Evolutionary conservation across 768 basidiomycete genomes (phyloP), one percentile per base, ranked within the genome.

Genomic region (Suillus ampliporus): DNA sequence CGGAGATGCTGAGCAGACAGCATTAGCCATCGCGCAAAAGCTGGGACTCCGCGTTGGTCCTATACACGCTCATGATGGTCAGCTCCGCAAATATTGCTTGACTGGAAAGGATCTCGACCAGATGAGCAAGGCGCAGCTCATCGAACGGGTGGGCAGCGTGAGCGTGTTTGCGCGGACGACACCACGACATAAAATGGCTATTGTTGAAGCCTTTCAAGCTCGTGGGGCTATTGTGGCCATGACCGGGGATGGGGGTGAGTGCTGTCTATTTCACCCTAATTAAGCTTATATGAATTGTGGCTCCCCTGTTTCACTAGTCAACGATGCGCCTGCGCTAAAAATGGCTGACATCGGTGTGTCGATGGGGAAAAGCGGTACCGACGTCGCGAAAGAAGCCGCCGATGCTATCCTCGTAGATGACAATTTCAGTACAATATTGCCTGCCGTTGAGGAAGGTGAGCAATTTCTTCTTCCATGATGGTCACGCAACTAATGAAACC

Each of bases 291-390:
- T 46, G 5, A 35, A 2, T 23, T 38, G 21, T 23, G 6, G n/a
- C 26, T 54, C 48, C 10, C 31, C 31, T 5, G 6, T 38, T 65
- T 52, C 50, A 52, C 53, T 54, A 86, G 96, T 98, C 17, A 99
- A 99, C 74, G 97, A 99, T 68, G 95, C 97, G 0, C 97, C 96
- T 3, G 96, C 97, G 44, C 79, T 98, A 64, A 97, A 96, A 78
- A 94, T 95, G 94, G 96, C 97, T 3, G 96, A 98, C 73, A 97
- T 99, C 69, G 97, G 97, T 14, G 87, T 99, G 58, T 93, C 94
- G 43, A 99, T 99, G 97, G 97, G 97, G 61, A 94, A 92, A 78
- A 94, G 92, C 64, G 97, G 97, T n/a, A 97, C 97, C 21, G 97
- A 99, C 72, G 97, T 99, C 13, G 95, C 97, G 28, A 99, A 99